phyloP scores from a whole-genome alignment of 768 basidiomycete species.

The Mycena amicta region DNA sequence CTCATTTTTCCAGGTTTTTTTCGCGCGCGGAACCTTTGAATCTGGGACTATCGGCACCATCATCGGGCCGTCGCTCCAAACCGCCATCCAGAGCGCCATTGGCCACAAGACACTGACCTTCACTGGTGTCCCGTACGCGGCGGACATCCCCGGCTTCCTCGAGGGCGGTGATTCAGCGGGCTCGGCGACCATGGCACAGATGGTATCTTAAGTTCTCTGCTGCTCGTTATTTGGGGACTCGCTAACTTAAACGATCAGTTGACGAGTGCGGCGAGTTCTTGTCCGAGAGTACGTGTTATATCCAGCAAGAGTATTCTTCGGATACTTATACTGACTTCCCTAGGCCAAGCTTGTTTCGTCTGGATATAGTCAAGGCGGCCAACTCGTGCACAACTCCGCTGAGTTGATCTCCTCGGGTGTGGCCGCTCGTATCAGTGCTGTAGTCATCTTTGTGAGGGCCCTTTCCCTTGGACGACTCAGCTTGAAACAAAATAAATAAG shows the following conservation, averaged over 20 bases:
- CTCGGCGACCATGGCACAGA: conserved; percentile 37
- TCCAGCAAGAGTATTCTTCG: no score
- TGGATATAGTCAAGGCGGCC: conserved; percentile 30
- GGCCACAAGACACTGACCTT: conserved; percentile 35
- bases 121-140: conserved; percentile 39
- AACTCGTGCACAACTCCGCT: conserved; percentile 43
- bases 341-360: conserved; percentile 26
- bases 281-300: conserved; percentile 24
- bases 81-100: conserved; percentile 32
- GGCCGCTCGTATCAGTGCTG: conserved; percentile 30
- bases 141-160: conserved; percentile 37
- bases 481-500: no score
- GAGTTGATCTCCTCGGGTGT: conserved; percentile 32
- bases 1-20: conserved; percentile 35
- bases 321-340: background rate
- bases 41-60: conserved; percentile 34
- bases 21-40: conserved; percentile 42
- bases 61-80: conserved; percentile 40
- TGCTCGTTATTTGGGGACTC: no score
- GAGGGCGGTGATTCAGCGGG: conserved; percentile 39
- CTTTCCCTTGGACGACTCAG: no score
- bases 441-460: conserved; percentile 31
- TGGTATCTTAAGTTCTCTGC: conserved; percentile 27
- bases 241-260: no score
- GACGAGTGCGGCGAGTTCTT: conserved; percentile 20